phyloP scores from a whole-genome alignment of 805 yeast genomes.

The Candida ulmi region DNA sequence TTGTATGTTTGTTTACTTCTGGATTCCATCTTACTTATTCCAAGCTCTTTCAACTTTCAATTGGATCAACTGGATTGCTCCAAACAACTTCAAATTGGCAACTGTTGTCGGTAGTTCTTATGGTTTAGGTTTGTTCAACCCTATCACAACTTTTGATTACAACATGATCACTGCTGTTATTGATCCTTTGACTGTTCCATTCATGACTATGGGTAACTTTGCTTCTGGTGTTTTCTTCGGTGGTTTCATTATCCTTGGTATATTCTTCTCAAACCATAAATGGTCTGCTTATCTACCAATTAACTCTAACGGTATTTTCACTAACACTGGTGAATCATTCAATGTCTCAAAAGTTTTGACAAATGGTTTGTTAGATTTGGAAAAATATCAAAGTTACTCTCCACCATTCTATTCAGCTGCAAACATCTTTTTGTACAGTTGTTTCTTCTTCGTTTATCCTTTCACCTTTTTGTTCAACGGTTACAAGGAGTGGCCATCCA shows the following conservation, averaged over 20 bases:
- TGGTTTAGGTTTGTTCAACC: conserved; percentile 47
- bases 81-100: conserved; percentile 42
- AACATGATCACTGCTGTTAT: conserved; percentile 36
- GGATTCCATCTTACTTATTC: conserved; percentile 42
- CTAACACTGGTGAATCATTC: conserved; percentile 44
- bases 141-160: conserved; percentile 50
- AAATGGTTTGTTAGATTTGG: conserved; percentile 38
- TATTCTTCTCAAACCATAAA: conserved; percentile 36
- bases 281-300: conserved; percentile 34
- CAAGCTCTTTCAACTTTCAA: conserved; percentile 37
- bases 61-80: conserved; percentile 58
- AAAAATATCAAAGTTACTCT: conserved; percentile 47
- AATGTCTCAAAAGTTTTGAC: conserved; percentile 42
- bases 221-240: conserved; percentile 30
- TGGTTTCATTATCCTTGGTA: conserved; percentile 28
- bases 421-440: conserved; percentile 52
- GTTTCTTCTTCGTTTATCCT: conserved; percentile 40
- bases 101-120: conserved; percentile 39
- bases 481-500: conserved; percentile 38
- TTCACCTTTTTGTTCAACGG: conserved; percentile 43
- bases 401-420: conserved; percentile 67
- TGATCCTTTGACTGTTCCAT: conserved; percentile 39
- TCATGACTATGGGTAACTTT: conserved; percentile 29
- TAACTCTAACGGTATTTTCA: conserved; percentile 45
- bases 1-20: conserved; percentile 34